These are phyloP conservation scores for Trichophyton schoenleinii DNA, from an alignment of 2,329 filamentous ascomycete species.

Conservation along the genomic window DNA sequence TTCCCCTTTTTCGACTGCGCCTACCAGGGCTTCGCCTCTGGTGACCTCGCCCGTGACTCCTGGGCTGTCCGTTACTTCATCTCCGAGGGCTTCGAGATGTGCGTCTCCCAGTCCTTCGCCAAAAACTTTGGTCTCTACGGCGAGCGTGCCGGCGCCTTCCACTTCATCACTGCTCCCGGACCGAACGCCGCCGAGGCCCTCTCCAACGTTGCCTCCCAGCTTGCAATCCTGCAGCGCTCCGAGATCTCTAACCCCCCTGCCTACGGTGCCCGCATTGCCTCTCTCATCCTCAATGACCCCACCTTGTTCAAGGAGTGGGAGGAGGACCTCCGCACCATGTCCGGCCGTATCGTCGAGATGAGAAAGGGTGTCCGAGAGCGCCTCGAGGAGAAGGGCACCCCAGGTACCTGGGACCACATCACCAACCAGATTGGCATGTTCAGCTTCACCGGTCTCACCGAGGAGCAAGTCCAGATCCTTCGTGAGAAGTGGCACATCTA, in stretches of 20 bases:
- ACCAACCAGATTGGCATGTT: conserved; percentile 99
- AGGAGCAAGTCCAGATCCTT: conserved; percentile 36
- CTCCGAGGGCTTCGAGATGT: conserved; percentile 69
- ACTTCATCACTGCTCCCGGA: conserved; percentile 67
- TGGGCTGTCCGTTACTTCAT: conserved; percentile 92
- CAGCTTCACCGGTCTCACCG: conserved; percentile 54
- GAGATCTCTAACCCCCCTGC: conserved; percentile 96
- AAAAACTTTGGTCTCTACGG: conserved; percentile 77
- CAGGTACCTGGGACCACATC: conserved; percentile 91
- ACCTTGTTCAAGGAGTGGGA: conserved; percentile 83
- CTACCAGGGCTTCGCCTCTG: conserved; percentile 95
- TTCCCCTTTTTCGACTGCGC: conserved; percentile 98
- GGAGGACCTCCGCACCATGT: conserved; percentile 83
- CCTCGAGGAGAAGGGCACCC: conserved; percentile 73
- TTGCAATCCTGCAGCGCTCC: conserved; percentile 86
- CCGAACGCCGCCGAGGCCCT: conserved; percentile 51
- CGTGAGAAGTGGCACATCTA: conserved; percentile 40
- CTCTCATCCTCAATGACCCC: conserved; percentile 69
- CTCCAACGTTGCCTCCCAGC: conserved; percentile 64
- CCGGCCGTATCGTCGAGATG: conserved; percentile 89
- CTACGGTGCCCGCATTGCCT: conserved; percentile 83
- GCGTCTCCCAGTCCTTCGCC: conserved; percentile 49
- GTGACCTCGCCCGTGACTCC: conserved; percentile 70
- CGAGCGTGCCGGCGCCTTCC: conserved; percentile 91
- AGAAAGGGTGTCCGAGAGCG: conserved; percentile 62